Evolutionary conservation across 768 basidiomycete genomes (phyloP), one percentile per base, ranked within the genome.

Genomic region (Cantharellus anzutake): DNA sequence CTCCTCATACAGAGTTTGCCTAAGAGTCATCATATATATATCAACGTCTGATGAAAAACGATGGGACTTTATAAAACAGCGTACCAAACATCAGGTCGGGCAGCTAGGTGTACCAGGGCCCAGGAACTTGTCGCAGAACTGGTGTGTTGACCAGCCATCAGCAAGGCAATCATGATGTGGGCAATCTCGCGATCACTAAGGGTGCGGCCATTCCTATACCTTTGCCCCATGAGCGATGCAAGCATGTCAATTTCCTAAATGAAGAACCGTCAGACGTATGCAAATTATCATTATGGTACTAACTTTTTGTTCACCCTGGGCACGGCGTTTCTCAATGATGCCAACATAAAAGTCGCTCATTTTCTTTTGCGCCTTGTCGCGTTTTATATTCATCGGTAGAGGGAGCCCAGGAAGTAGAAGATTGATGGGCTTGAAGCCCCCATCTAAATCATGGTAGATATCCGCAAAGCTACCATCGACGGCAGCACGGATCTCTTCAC

Each of bases 81-180:
- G 78, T 68, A 92, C 88, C 79, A 81, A 62, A 93, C 66, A 35
- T 86, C 80, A 0, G 78, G 78, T 53, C 82, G 78, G 63, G 79
- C 73, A 38, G 92, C 94, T 39, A 98, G 70, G 67, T 96, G 90
- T 50, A 97, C 79, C 42, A 98, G 75, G 14, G 83, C 69, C 96
- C 96, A 99, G 5, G 91, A 84, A 40, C 82, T 82, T 29, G 89
- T 84, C 2, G 96, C 84, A 11, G 96, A 96, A 65, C 86, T 89
- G 0, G 96, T 99, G 72, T 99, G 96, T 73, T 99, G 96, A 42
- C 96, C 96, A 51, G 96, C 96, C 96, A 99, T 98, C 63, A 99
- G 82, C 52, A 99, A 79, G 14, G 96, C 96, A 67, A 97, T 99
- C 84, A 99, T 82, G 68, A 99, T 93, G 68, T 98, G 96, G 0